These are phyloP conservation scores for Fallopia convolvulus DNA, from an alignment of 148 eudicot species.

Conservation along the genomic window DNA sequence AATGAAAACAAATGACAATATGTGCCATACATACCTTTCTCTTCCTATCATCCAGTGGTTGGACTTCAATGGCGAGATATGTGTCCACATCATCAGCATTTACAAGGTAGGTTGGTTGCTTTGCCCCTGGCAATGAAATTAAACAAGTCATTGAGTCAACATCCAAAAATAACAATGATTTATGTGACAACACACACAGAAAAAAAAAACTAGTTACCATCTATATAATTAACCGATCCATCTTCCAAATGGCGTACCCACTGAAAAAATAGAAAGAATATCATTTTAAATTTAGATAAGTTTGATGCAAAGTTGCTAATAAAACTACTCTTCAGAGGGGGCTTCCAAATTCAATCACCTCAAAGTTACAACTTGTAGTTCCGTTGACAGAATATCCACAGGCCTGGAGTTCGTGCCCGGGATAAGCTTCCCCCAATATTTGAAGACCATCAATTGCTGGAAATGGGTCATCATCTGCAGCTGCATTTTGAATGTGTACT, in stretches of 20 bases:
- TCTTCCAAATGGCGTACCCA: slow-evolving; percentile 97
- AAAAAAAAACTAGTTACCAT: slow-evolving; percentile 38
- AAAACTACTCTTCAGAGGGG: background rate
- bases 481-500: slow-evolving; percentile 31
- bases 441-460: slow-evolving; percentile 85
- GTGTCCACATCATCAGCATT: slow-evolving; percentile 89
- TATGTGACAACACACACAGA: background rate
- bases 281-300: slow-evolving; percentile 12
- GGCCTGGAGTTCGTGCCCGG: slow-evolving; percentile 77
- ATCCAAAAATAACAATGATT: background rate
- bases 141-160: slow-evolving; percentile 5
- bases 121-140: slow-evolving; percentile 62
- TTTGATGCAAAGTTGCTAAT: background rate
- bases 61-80: slow-evolving; percentile 84
- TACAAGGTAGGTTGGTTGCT: slow-evolving; percentile 78
- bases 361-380: slow-evolving; percentile 92
- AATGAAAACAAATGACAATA: background rate
- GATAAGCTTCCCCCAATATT: slow-evolving; percentile 89
- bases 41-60: slow-evolving; percentile 84
- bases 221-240: slow-evolving; percentile 87
- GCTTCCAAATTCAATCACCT: slow-evolving; percentile 39
- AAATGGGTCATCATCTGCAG: slow-evolving; percentile 81
- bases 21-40: slow-evolving; percentile 48
- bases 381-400: slow-evolving; percentile 78
- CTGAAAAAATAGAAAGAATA: slow-evolving; percentile 28